Evolutionary conservation across 1,139 yeast species (phyloP).

Genomic region (Oligophagozyma castellii): DNA sequence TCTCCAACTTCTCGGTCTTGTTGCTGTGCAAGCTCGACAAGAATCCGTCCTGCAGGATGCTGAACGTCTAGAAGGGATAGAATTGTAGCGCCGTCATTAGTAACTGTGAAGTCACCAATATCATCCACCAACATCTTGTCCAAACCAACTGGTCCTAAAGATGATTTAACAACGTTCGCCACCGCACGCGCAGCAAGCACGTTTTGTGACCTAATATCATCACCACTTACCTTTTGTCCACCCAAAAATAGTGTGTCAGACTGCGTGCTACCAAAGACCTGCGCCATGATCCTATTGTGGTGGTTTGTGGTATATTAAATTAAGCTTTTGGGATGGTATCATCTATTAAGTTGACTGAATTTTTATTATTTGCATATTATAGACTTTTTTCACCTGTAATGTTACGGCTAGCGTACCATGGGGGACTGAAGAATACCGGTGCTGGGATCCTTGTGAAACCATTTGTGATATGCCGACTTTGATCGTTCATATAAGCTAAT

Average conservation of each 20-base stretch:
- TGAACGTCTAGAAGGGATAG: slow-evolving; percentile 84
- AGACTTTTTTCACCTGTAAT: no score
- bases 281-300: slow-evolving; percentile 42
- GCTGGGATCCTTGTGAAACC: no score
- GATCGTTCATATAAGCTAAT: no score
- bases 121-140: slow-evolving; percentile 99
- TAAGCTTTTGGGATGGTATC: no score
- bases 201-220: slow-evolving; percentile 91
- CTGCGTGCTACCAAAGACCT: slow-evolving; percentile 53
- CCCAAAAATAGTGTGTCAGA: slow-evolving; percentile 89
- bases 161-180: slow-evolving; percentile 93
- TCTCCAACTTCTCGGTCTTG: slow-evolving; percentile 99
- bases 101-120: slow-evolving; percentile 97
- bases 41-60: slow-evolving; percentile 96
- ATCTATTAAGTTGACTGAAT: no score
- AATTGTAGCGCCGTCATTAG: slow-evolving; percentile 98
- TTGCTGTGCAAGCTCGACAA: slow-evolving; percentile 95
- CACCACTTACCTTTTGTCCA: slow-evolving; percentile 93
- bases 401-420: no score
- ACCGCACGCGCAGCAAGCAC: slow-evolving; percentile 93
- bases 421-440: no score
- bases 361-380: no score
- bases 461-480: no score
- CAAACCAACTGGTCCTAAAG: slow-evolving; percentile 95
- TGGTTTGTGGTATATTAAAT: no score